Evolutionary conservation across 208 protist genomes (phyloP).

Genomic region (Porcisia hertigi): DNA sequence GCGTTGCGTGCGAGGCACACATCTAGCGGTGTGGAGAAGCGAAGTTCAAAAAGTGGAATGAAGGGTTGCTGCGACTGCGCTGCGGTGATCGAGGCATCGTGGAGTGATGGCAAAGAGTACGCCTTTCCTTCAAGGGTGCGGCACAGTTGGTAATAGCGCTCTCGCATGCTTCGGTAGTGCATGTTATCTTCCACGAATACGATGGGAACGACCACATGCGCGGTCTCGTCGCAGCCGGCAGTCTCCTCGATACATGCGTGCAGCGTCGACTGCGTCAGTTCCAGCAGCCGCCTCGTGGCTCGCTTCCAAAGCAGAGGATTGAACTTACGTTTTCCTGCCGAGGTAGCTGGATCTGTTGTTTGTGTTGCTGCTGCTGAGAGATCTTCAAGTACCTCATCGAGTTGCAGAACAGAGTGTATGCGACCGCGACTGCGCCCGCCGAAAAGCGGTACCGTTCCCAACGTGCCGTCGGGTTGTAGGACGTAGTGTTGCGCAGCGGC

Average conservation of each 20-base stretch:
- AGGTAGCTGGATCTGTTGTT: not conserved
- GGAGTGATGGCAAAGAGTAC: not conserved
- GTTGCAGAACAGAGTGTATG: constrained; percentile 11
- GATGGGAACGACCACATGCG: constrained; percentile 19
- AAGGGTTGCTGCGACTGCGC: not conserved
- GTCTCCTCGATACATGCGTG: constrained; percentile 2
- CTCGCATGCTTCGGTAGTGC: constrained; percentile 77
- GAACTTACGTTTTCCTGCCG: constrained; percentile 1
- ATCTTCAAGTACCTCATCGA: constrained; percentile 19
- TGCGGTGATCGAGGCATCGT: not conserved
- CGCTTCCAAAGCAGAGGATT: not conserved
- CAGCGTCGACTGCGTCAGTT: constrained; percentile 10
- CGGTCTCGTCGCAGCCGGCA: not conserved
- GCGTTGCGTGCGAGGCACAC: constrained; percentile 59
- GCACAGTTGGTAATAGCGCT: constrained; percentile 71
- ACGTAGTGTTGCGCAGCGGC: constrained; percentile 16
- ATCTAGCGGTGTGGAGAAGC: constrained; percentile 41
- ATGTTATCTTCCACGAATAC: constrained; percentile 85
- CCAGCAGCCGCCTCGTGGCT: constrained; percentile 11
- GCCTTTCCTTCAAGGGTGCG: constrained; percentile 9
- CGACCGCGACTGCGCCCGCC: constrained; percentile 7
- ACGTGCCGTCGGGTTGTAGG: not conserved
- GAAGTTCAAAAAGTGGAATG: constrained; percentile 51
- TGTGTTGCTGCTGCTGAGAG: not conserved
- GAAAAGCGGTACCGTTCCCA: constrained; percentile 2